Base-by-base conservation (phyloP, 2,329 filamentous ascomycete species). In the Fusarium veterinarium region DNA sequence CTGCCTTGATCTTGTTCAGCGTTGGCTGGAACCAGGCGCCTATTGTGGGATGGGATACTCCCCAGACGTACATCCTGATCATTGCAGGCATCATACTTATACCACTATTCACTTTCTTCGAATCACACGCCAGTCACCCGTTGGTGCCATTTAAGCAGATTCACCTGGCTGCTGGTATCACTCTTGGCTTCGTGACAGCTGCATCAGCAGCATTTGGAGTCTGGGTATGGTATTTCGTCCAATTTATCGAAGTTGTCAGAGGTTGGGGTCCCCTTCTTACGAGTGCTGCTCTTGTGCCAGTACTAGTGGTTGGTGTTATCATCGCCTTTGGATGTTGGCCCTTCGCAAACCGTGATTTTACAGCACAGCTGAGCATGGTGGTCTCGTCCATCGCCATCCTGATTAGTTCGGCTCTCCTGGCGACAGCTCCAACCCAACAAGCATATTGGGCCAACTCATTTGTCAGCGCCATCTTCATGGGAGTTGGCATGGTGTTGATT, bases 141-240 rank as follows among this genome's bases (percentile, higher is more conserved):
- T 60, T 78, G 28, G 66, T 78, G 17, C 76, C 76, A 6, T 60
- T 76, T 31, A 73, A 69, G 35, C 67, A 64, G 49, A 75, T 77
- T 38, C 63, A 72, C 20, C 53, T 63, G 14, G 51, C 72, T 30
- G 63, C 76, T 46, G 64, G 52, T 13, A 40, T 69, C 4, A 63
- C 68, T 9, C 53, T 78, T 37, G 71, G 70, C 13, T 78, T 76
- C 23, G 52, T 66, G 8, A 58, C 66, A 42, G 60, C 72, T 14
- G 69, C 60, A 40, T 78, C 68, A 63, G 75, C 67, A 19, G 69
- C 71, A 11, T 78, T 78, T 57, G 74, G 67, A 6, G 57, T 78
- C 7, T 78, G 76, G 76, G 51, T 71, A 20, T 78, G 76, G 76
- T 76, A 78, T 56, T 69, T 75, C 28, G 58, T 69, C 28, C 76